phyloP scores from a whole-genome alignment of 371 early-diverging fungal genomes.

The Mycotypha africana region DNA sequence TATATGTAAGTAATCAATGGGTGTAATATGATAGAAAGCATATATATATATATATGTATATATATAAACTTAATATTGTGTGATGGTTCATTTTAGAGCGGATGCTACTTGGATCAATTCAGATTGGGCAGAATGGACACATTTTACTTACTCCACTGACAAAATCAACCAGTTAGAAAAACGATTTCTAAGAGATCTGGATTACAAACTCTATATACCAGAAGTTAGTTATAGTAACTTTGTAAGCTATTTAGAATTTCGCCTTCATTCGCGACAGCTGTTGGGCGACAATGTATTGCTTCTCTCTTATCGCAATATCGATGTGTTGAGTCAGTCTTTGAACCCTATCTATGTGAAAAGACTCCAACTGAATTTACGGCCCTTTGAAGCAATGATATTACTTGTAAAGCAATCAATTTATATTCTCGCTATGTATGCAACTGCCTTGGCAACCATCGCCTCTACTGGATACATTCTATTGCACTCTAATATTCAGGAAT shows the following conservation, averaged over 20 bases:
- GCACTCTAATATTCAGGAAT: slow-evolving; percentile 2
- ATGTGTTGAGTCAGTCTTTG: slow-evolving; percentile 43
- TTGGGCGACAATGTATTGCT: slow-evolving; percentile 18
- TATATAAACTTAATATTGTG: too few species aligned
- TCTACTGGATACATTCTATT: slow-evolving; percentile 7
- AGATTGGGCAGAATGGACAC: slow-evolving; percentile 57
- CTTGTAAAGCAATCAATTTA: slow-evolving; percentile 25
- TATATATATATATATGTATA: too few species aligned
- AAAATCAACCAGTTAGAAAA: slow-evolving; percentile 49
- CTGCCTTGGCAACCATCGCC: too few species aligned
- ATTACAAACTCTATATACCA: slow-evolving; percentile 38
- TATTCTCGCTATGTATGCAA: slow-evolving; percentile 19
- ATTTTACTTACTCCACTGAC: slow-evolving; percentile 33
- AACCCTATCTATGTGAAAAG: slow-evolving; percentile 38
- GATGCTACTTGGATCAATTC: slow-evolving; percentile 55
- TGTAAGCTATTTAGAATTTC: slow-evolving; percentile 42
- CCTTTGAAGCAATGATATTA: slow-evolving; percentile 32
- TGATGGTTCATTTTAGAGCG: slow-evolving; percentile 12
- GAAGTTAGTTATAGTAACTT: slow-evolving; percentile 42
- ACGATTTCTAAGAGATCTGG: slow-evolving; percentile 37
- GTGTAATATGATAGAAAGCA: too few species aligned
- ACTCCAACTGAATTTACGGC: slow-evolving; percentile 35
- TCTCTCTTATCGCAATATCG: slow-evolving; percentile 45
- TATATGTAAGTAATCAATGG: too few species aligned
- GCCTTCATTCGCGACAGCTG: slow-evolving; percentile 33